A percentile compares a stretch with the other conserved stretches of the same genome.
These are phyloP conservation scores for Penicillium turbatum DNA, from an alignment of 495 filamentous ascomycete genomes.

Conservation along the genomic window DNA sequence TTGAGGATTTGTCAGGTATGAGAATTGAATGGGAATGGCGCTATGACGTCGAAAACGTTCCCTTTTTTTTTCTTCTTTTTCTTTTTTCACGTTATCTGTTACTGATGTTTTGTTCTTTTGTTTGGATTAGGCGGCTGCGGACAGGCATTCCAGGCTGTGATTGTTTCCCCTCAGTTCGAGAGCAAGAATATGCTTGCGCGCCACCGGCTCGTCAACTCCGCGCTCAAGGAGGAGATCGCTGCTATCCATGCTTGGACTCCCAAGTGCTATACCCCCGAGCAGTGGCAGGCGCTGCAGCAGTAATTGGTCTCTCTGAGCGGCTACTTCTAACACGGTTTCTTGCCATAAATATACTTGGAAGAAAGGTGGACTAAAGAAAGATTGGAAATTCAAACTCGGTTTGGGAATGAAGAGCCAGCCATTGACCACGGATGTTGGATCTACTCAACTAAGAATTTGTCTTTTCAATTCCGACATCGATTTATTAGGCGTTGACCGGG, in stretches of 20 bases:
- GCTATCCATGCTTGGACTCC: conserved; percentile 98
- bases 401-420: not conserved
- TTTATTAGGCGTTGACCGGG: conserved; percentile 10
- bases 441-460: not conserved
- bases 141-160: conserved; percentile 87
- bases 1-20: conserved; percentile 89
- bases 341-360: not conserved
- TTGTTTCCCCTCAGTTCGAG: conserved; percentile 82
- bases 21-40: conserved; percentile 5
- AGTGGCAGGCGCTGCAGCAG: conserved; percentile 73
- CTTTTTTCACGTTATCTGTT: not conserved
- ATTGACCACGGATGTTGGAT: not conserved
- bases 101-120: not conserved
- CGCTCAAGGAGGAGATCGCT: conserved; percentile 87
- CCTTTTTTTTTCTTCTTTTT: not conserved
- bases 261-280: conserved; percentile 91
- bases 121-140: conserved; percentile 74
- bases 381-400: not conserved
- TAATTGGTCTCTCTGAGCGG: conserved; percentile 7
- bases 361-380: not conserved
- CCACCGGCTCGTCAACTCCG: conserved; percentile 83
- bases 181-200: conserved; percentile 84
- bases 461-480: not conserved
- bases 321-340: not conserved
- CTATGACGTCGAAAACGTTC: conserved; percentile 5